Percentiles rank a stretch among this genome's conserved stretches.
Conservation (phyloP, 1,139 yeast genomes). For the Debaryomyces nepalensis region DNA sequence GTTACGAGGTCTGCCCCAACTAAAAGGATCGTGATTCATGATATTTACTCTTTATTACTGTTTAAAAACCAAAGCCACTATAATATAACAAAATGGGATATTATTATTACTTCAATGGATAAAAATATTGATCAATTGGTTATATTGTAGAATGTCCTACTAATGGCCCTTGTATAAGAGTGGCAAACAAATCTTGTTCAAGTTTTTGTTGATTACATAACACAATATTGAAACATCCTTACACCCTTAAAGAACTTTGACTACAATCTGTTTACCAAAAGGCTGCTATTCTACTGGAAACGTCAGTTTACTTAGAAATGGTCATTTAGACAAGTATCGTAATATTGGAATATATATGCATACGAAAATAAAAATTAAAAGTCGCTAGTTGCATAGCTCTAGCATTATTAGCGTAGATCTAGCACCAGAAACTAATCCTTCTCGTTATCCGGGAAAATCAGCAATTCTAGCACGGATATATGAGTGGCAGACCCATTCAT, state of each 20-base stretch:
- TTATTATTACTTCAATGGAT: slow-evolving; percentile 6
- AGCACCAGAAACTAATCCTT: too few relatives aligned
- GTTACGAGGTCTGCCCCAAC: slow-evolving; percentile 95
- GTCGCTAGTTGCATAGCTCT: too few relatives aligned
- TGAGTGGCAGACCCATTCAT: too few relatives aligned
- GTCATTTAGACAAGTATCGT: neutral
- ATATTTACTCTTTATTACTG: slow-evolving; percentile 3
- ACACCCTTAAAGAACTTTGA: neutral
- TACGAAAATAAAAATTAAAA: slow-evolving; percentile 4
- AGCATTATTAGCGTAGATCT: too few relatives aligned
- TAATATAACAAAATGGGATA: neutral
- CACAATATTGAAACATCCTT: neutral
- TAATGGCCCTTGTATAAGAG: neutral
- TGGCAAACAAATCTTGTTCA: slow-evolving; percentile 9
- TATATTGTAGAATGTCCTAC: neutral
- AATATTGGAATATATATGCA: slow-evolving; percentile 6
- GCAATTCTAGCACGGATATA: too few relatives aligned
- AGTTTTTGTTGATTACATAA: slow-evolving; percentile 3
- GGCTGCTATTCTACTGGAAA: too few relatives aligned
- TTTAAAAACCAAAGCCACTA: neutral
- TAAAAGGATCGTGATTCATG: slow-evolving; percentile 94
- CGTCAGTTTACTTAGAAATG: too few relatives aligned
- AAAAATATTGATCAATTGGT: neutral
- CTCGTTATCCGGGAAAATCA: too few relatives aligned
- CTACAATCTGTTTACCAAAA: too few relatives aligned